These are phyloP conservation scores for Fusarium subglutinans DNA, from an alignment of 2,329 filamentous ascomycete species.

Conservation along the genomic window DNA sequence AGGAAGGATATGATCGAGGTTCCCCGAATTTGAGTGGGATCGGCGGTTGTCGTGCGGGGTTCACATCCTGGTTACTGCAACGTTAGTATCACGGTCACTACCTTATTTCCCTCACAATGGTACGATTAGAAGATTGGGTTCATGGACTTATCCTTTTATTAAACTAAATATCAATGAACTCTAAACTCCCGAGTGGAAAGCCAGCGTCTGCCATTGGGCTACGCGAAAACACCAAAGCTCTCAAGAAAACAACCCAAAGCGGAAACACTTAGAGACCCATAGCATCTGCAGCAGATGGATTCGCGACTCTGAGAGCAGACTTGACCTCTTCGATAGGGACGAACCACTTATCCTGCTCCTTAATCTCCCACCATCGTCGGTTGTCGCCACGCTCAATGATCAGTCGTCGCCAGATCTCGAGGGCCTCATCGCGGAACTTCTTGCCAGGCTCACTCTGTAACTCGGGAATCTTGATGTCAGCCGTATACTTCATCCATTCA, in stretches of 20 bases:
- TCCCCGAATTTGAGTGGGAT: not conserved
- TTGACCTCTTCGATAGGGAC: not conserved
- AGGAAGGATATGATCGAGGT: not conserved
- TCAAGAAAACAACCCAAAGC: not conserved
- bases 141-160: not conserved
- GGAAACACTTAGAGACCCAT: not conserved
- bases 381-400: not conserved
- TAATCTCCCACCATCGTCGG: not conserved
- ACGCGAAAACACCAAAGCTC: not conserved
- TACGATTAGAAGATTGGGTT: not conserved
- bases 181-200: not conserved
- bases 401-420: not conserved
- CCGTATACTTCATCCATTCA: constrained; percentile 4
- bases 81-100: not conserved
- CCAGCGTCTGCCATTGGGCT: not conserved
- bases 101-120: not conserved
- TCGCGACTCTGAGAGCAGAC: not conserved
- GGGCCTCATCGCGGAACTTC: not conserved
- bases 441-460: not conserved
- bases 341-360: not conserved
- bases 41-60: not conserved
- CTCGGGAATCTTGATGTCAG: not conserved
- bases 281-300: not conserved
- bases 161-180: not conserved
- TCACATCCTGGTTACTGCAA: not conserved